Base-by-base conservation (phyloP, 805 yeast genomes). In the Kazachstania taianensis region DNA sequence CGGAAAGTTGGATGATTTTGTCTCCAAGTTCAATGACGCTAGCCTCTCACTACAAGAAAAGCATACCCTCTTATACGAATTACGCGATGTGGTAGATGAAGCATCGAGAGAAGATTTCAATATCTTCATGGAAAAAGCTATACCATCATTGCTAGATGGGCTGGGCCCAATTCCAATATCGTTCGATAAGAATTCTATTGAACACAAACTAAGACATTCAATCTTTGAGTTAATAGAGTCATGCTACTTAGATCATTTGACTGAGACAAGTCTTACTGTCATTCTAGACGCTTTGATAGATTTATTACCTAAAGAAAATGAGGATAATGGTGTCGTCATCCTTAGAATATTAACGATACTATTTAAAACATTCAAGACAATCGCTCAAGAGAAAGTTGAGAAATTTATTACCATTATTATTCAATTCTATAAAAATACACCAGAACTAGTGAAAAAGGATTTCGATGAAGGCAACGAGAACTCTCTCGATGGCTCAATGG, bases 311-410 rank as follows among this genome's bases (percentile, higher is more conserved):
- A 66, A 63, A 12, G 99, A 94, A 52, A 92, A 92, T 55, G 99
- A 94, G 57, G 96, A 87, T 42, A 92, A 92, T 55, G 97, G 97
- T 34, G 84, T 86, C 1, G 66, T 85, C 35, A 81, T 94, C 56
- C 76, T 92, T 81, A 86, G 84, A 53, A 78, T 85, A 37, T 69
- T 87, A 33, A 84, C 96, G 13, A 73, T 81, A 20, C 62, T 89
- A 32, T 95, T 87, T 62, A 81, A 92, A 55, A 74, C 87, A 2
- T 89, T 81, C 63, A 89, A 84, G 61, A 53, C 69, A 10, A 63
- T 67, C 17, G 62, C 87, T 35, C 65, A 70, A 13, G 86, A 75
- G 13, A 76, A 78, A 45, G 94, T 89, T 2, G 78, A 73, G 42
- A 77, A 79, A 2, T 94, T 92, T 46, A 72, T 89, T 26, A 81